Evolutionary conservation across 106 monocot species (phyloP), one percentile per base, ranked within the genome.

Genomic region (Cymbidium sinense): DNA sequence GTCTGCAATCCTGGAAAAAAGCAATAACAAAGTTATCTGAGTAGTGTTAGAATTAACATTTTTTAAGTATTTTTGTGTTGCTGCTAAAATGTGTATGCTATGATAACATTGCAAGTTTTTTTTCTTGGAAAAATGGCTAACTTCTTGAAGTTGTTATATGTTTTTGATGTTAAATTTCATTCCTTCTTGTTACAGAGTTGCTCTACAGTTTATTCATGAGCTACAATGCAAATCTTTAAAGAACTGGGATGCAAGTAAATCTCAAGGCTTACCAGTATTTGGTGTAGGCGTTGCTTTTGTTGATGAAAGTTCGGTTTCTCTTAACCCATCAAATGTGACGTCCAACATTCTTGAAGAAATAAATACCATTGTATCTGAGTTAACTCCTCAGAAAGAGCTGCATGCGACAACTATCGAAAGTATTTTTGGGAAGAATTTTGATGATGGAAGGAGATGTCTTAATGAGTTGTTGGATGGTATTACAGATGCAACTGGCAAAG

Each of bases 201-300:
- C 86, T 73, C 82, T 99, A 34, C 92, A 99, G 79, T 99, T 99
- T 78, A 70, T 90, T 70, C 99, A 93, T 77, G 99, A 99, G 78
- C 92, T 99, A 90, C 99, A 93, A 79, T 81, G 64, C 10, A 93
- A 95, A 83, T 77, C 90, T 35, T 79, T 95, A 69, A 83, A 85
- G 77, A 89, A 76, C 83, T 99, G 92, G 95, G 95, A 92, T 87
- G 92, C 90, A 62, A 99, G 99, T 83, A 95, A 88, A 83, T 89
- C 90, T 70, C 88, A 87, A 51, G 86, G 95, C 5, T 64, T 92
- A 61, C 94, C 94, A 33, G 98, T 99, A 51, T 99, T 99, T 85
- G 83, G 84, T 74, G 86, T 99, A 64, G 95, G 92, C 35, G 92
- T 90, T 80, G 95, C 90, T 50, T 89, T 99, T 82, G 83, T 99